Percentiles rank a stretch among this genome's conserved stretches.
Evolutionary conservation across 2,329 filamentous ascomycete species (phyloP).

Genomic region (Xylaria sp.): DNA sequence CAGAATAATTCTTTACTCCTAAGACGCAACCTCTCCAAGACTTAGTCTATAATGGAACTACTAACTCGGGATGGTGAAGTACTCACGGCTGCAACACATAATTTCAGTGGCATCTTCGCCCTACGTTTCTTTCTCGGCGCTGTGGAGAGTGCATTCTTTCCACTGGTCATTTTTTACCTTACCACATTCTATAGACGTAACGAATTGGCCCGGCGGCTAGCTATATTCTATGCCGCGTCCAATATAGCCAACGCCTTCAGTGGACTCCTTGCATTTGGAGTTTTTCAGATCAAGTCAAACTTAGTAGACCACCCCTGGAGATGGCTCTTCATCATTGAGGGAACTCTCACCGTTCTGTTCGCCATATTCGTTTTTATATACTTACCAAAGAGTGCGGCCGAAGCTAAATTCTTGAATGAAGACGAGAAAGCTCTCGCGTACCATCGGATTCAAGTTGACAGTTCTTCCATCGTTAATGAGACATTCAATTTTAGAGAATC

Average conservation of each 20-base stretch:
- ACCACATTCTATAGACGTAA: slow-evolving; percentile 76
- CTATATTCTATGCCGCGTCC: slow-evolving; percentile 79
- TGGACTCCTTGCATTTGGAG: slow-evolving; percentile 59
- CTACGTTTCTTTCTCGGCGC: slow-evolving; percentile 76
- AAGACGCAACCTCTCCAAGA: background rate
- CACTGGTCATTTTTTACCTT: slow-evolving; percentile 67
- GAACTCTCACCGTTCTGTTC: slow-evolving; percentile 67
- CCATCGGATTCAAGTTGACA: slow-evolving; percentile 79
- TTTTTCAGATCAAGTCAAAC: slow-evolving; percentile 58
- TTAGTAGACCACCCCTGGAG: slow-evolving; percentile 55
- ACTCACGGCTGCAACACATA: slow-evolving; percentile 63
- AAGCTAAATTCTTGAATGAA: slow-evolving; percentile 71
- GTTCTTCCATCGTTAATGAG: slow-evolving; percentile 69
- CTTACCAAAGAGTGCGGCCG: slow-evolving; percentile 70
- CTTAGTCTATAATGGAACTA: slow-evolving; percentile 59
- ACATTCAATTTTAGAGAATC: slow-evolving; percentile 62
- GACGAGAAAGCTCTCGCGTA: slow-evolving; percentile 76
- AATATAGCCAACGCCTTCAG: slow-evolving; percentile 74
- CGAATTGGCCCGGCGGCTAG: slow-evolving; percentile 75
- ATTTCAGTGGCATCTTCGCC: slow-evolving; percentile 73
- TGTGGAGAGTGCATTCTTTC: slow-evolving; percentile 75
- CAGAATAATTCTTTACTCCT: background rate
- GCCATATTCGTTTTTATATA: slow-evolving; percentile 74
- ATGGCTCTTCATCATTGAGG: slow-evolving; percentile 62
- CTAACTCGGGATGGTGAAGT: slow-evolving; percentile 62